These are phyloP conservation scores for Thalia dealbata DNA, from an alignment of 176 grass and related monocot genomes.

Conservation along the genomic window DNA sequence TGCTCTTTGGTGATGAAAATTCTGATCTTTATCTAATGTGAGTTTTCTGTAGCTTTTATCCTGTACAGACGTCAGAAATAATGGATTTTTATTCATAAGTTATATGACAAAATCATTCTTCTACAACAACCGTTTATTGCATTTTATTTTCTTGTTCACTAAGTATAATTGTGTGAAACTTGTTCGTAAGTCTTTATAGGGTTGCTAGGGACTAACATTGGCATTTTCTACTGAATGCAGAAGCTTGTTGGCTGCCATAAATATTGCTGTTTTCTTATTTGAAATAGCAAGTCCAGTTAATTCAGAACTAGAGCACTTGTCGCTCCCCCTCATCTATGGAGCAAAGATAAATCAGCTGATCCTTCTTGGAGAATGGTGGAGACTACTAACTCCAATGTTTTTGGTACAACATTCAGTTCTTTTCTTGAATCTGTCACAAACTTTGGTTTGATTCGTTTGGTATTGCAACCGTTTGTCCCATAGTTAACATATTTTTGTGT, in stretches of 20 bases:
- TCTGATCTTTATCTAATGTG: conserved; percentile 43
- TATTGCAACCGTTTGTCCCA: too few relatives aligned
- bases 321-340: conserved; percentile 67
- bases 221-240: conserved; percentile 39
- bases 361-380: conserved; percentile 81
- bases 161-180: not conserved
- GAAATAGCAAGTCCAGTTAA: conserved; percentile 76
- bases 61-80: not conserved
- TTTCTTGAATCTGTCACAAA: not conserved
- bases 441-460: not conserved
- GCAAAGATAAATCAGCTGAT: conserved; percentile 74
- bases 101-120: not conserved
- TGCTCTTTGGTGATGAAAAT: conserved; percentile 28
- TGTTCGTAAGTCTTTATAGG: not conserved
- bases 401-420: conserved; percentile 34
- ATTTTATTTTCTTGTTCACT: not conserved
- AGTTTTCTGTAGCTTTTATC: conserved; percentile 5
- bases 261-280: conserved; percentile 80
- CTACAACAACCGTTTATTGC: not conserved
- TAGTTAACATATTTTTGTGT: too few relatives aligned
- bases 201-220: conserved; percentile 10
- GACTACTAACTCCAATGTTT: conserved; percentile 76
- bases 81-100: not conserved
- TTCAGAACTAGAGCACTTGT: conserved; percentile 47
- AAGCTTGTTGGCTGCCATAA: conserved; percentile 62